These are phyloP conservation scores for Boechera retrofracta DNA, from an alignment of 345 rosid species.

Conservation along the genomic window DNA sequence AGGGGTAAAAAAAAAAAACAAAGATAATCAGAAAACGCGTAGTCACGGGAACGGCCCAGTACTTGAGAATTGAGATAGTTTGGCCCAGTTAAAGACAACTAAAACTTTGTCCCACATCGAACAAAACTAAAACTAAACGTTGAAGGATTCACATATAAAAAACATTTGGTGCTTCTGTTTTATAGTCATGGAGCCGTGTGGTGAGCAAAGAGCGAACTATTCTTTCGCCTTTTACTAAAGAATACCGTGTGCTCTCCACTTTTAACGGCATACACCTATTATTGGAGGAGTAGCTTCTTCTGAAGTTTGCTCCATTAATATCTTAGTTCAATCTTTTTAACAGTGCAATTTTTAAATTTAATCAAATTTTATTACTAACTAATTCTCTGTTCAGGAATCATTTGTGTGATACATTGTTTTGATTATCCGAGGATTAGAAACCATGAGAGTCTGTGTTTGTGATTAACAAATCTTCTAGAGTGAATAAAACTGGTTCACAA, in stretches of 20 bases:
- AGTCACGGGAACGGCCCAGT: not conserved
- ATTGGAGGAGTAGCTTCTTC: conserved; percentile 32
- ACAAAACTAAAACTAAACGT: not conserved
- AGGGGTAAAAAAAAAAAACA: no score
- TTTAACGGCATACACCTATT: conserved; percentile 30
- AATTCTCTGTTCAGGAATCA: no score
- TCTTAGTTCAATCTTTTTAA: not conserved
- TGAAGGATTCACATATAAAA: not conserved
- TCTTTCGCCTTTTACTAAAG: conserved; percentile 76
- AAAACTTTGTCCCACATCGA: not conserved
- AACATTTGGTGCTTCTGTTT: rapidly evolving
- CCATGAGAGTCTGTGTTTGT: no score
- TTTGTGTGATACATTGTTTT: no score
- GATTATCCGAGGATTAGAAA: no score
- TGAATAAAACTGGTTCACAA: no score
- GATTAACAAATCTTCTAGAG: no score
- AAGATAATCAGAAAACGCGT: no score
- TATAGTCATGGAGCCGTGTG: conserved; percentile 33
- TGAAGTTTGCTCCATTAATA: conserved; percentile 16
- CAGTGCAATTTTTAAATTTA: no score
- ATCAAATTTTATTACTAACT: no score
- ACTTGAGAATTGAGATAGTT: not conserved
- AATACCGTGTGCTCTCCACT: conserved; percentile 49
- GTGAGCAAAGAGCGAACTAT: conserved; percentile 54
- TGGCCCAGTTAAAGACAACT: not conserved